Conservation (phyloP, 208 protist species). For the Wallacemonas collosoma region DNA sequence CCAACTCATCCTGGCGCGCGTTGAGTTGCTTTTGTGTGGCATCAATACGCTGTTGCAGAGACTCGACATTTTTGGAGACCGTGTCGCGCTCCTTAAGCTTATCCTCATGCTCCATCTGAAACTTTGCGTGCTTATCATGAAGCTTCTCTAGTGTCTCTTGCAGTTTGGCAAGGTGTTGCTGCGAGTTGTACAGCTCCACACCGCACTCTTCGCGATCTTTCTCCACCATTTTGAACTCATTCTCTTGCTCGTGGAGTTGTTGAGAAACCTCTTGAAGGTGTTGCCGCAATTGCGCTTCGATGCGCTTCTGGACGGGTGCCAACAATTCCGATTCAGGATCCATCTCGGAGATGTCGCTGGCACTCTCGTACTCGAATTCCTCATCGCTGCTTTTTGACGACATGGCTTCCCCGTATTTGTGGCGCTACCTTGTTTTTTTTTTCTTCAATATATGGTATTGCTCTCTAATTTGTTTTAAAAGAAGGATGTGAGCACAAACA, state of each 20-base stretch:
- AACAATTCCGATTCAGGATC: constrained; percentile 86
- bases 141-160: constrained; percentile 92
- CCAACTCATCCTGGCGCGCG: constrained; percentile 91
- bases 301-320: constrained; percentile 84
- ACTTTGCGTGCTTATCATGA: constrained; percentile 81
- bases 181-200: constrained; percentile 95
- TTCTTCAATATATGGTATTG: too few relatives aligned
- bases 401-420: constrained; percentile 6
- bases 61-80: constrained; percentile 52
- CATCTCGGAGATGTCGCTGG: constrained; percentile 88
- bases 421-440: neutral
- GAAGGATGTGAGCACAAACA: too few relatives aligned
- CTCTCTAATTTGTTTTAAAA: too few relatives aligned
- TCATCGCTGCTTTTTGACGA: constrained; percentile 39
- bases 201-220: constrained; percentile 90
- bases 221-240: constrained; percentile 72
- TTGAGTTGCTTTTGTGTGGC: constrained; percentile 87
- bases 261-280: constrained; percentile 88
- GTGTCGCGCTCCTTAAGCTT: constrained; percentile 72
- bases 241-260: constrained; percentile 84
- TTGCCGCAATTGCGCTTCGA: constrained; percentile 87
- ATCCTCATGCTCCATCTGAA: constrained; percentile 83
- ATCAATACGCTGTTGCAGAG: constrained; percentile 80
- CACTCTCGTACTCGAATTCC: constrained; percentile 59
- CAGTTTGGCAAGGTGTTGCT: constrained; percentile 94